Base-by-base conservation (phyloP, 1,284 basidiomycete genomes). In the Stereum hirsutum region DNA sequence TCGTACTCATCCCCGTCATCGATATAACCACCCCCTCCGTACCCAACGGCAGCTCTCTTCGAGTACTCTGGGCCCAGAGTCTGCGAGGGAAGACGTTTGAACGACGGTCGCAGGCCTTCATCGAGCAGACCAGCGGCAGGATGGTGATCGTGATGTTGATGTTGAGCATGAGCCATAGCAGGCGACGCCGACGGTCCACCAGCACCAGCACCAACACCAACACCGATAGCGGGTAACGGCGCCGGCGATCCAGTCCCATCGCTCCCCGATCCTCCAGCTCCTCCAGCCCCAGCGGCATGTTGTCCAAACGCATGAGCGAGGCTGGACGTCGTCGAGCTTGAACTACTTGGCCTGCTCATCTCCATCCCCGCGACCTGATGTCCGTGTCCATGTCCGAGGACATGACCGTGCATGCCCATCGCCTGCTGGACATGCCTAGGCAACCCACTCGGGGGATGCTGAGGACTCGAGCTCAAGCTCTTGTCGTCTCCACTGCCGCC, bases 21-120 rank as follows among this genome's bases (percentile, higher is more conserved):
- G 14, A 50, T 46, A 43, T 53, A 57, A 39, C 61, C 46, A 14
- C 59, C 58, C 40, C 51, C 52, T 17, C 54, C 59, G 21, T 52
- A 50, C 30, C 54, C 56, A 8, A 72, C 58, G 51, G 69, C 52
- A 26, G 70, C 66, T 21, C 80, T 62, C 60, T 85, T 86, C 42
- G 69, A 51, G 49, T 68, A 68, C 24, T 65, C 62, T 4, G 81
- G 78, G 1, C 69, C 82, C 5, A 87, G 60, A 6, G 80, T 81
- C 61, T 82, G 79, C 36, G 78, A 82, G 1, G 83, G 74, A 25
- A 83, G 58, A 21, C 84, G 67, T 63, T 87, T 87, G 57, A 84
- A 85, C 23, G 73, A 69, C 11, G 84, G 83, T 2, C 82, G 61
- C 11, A 54, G 48, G 21, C 54, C 53, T 41, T 50, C 57, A 6